These are phyloP conservation scores for Podospora appendiculata DNA, from an alignment of 495 filamentous ascomycete genomes.

Conservation along the genomic window DNA sequence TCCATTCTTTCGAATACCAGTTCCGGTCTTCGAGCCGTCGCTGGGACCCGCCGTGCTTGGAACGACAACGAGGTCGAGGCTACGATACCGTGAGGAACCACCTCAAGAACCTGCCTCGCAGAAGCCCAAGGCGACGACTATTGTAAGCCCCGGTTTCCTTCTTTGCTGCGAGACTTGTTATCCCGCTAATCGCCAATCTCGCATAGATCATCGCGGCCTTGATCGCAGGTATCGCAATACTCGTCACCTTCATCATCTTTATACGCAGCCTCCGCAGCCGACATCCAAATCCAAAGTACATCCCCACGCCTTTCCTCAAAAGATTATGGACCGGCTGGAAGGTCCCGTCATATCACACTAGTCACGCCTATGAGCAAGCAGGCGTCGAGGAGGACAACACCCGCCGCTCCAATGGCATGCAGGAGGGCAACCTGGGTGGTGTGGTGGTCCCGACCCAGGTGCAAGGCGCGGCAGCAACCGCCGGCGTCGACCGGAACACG, in stretches of 20 bases:
- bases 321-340: constrained; percentile 54
- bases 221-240: constrained; percentile 9
- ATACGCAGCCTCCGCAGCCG: constrained; percentile 14
- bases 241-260: constrained; percentile 9
- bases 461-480: constrained; percentile 7
- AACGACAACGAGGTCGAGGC: background rate
- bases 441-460: constrained; percentile 5
- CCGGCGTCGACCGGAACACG: constrained; percentile 70
- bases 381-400: constrained; percentile 14
- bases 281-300: constrained; percentile 45
- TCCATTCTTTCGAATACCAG: constrained; percentile 8
- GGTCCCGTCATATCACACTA: constrained; percentile 10
- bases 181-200: background rate
- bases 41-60: background rate
- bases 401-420: constrained; percentile 13
- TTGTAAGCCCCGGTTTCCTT: background rate
- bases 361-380: constrained; percentile 14
- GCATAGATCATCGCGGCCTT: constrained; percentile 15
- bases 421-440: constrained; percentile 12
- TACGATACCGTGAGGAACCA: constrained; percentile 5
- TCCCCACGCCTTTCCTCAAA: constrained; percentile 52
- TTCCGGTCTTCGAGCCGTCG: constrained; percentile 3
- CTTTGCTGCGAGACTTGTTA: too few species aligned
- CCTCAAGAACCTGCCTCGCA: background rate
- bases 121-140: constrained; percentile 5